A percentile compares a stretch with the other conserved stretches of the same genome.
These are phyloP conservation scores for Dysphania ambrosioides DNA, from an alignment of 148 eudicot genomes.

Conservation along the genomic window DNA sequence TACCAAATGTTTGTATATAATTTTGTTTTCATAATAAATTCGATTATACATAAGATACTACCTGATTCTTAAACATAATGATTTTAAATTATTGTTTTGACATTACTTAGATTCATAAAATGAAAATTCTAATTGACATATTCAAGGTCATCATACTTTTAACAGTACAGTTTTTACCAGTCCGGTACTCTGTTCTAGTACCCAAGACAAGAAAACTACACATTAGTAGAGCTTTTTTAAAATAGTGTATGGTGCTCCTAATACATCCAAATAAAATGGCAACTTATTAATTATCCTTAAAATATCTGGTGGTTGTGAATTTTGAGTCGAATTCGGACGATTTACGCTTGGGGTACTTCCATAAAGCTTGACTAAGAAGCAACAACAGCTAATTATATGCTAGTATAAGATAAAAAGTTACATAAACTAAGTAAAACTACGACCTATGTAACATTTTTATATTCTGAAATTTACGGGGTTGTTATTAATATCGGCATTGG, in stretches of 20 bases:
- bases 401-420: not conserved
- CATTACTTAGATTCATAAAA: too few species aligned
- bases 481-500: not conserved
- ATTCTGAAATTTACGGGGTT: not conserved
- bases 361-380: constrained; percentile 4
- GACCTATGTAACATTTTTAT: not conserved
- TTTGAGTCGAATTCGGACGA: not conserved
- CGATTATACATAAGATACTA: too few species aligned
- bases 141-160: not conserved
- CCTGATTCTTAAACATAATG: too few species aligned
- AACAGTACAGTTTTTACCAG: too few species aligned
- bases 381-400: constrained; percentile 17
- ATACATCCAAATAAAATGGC: too few species aligned
- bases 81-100: too few species aligned
- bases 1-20: too few species aligned
- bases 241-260: constrained; percentile 5
- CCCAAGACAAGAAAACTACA: not conserved
- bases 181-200: not conserved
- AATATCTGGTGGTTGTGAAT: not conserved
- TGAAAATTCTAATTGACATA: too few species aligned
- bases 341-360: not conserved
- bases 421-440: not conserved
- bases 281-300: too few species aligned
- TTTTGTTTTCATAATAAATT: too few species aligned
- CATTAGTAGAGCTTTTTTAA: not conserved